Conservation (phyloP, 768 basidiomycete species). For the Naganishia onofrii region DNA sequence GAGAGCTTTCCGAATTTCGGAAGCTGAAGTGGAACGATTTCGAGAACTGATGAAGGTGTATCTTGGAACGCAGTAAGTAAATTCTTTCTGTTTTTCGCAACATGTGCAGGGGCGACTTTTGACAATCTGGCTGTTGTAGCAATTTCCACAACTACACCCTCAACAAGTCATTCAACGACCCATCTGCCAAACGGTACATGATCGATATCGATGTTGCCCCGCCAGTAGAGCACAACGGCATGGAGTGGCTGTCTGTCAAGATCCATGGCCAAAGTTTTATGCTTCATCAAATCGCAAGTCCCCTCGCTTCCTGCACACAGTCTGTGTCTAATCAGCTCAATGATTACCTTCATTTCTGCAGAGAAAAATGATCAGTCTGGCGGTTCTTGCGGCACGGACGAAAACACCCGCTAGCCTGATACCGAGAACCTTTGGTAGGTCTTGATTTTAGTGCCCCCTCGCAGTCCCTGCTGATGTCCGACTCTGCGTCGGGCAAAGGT, state of each 20-base stretch:
- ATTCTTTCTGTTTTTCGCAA: background rate
- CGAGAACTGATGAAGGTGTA: constrained; percentile 64
- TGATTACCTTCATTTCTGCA: constrained; percentile 52
- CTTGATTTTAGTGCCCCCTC: background rate
- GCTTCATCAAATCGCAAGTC: constrained; percentile 82
- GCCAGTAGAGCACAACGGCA: constrained; percentile 82
- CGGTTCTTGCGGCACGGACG: constrained; percentile 76
- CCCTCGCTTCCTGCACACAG: background rate
- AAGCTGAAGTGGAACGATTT: constrained; percentile 61
- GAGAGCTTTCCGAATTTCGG: constrained; percentile 63
- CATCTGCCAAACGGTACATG: constrained; percentile 81
- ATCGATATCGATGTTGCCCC: constrained; percentile 80
- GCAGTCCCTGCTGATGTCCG: background rate
- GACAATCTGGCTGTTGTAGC: constrained; percentile 39
- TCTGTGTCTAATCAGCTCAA: background rate
- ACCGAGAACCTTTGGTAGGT: constrained; percentile 64
- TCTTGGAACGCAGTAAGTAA: constrained; percentile 68
- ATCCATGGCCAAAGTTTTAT: constrained; percentile 99
- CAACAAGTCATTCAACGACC: constrained; percentile 76
- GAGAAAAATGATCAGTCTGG: constrained; percentile 94
- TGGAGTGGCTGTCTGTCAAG: constrained; percentile 89
- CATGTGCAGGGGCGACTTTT: background rate
- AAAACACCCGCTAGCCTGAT: constrained; percentile 71
- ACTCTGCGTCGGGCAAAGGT: constrained; percentile 33
- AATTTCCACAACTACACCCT: constrained; percentile 99